Conservation (phyloP, 129 eudicot species). For the Chrysanthemum lavandulifolium region DNA sequence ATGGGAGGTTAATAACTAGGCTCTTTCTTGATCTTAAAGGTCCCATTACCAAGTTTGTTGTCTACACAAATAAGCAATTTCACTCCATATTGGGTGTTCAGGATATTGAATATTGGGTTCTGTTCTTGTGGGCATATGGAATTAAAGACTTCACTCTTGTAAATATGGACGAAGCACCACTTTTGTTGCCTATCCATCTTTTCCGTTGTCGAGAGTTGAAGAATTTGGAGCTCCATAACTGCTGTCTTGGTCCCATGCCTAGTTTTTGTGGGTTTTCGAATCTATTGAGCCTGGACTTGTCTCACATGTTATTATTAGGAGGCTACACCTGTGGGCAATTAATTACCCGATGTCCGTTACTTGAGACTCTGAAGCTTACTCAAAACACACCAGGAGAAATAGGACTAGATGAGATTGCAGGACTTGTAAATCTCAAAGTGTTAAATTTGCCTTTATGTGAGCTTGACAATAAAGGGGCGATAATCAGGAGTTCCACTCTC, state of each 20-base stretch:
- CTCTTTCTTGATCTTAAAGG: constrained; percentile 8
- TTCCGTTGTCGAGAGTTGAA: constrained; percentile 21
- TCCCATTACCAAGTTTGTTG: constrained; percentile 8
- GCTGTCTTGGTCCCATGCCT: neutral
- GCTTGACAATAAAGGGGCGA: neutral
- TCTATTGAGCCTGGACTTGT: constrained; percentile 14
- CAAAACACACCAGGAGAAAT: neutral
- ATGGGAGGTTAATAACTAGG: neutral
- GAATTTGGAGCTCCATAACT: neutral
- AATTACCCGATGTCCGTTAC: constrained; percentile 6
- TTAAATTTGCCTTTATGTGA: constrained; percentile 12
- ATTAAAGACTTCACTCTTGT: neutral
- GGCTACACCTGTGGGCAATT: neutral
- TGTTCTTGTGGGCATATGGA: neutral
- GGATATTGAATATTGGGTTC: constrained; percentile 6
- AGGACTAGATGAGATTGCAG: constrained; percentile 6
- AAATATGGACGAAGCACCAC: neutral
- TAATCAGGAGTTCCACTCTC: constrained; percentile 1
- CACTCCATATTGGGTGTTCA: neutral
- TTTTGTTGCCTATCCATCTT: constrained; percentile 6
- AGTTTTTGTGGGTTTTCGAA: constrained; percentile 20
- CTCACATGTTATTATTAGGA: neutral
- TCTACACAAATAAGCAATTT: neutral
- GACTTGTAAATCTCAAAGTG: neutral
- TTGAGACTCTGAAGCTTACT: constrained; percentile 4